Percentiles rank a stretch among this genome's conserved stretches.
phyloP scores from a whole-genome alignment of 352 stramenopile genomes.

The Globisporangium canariense region DNA sequence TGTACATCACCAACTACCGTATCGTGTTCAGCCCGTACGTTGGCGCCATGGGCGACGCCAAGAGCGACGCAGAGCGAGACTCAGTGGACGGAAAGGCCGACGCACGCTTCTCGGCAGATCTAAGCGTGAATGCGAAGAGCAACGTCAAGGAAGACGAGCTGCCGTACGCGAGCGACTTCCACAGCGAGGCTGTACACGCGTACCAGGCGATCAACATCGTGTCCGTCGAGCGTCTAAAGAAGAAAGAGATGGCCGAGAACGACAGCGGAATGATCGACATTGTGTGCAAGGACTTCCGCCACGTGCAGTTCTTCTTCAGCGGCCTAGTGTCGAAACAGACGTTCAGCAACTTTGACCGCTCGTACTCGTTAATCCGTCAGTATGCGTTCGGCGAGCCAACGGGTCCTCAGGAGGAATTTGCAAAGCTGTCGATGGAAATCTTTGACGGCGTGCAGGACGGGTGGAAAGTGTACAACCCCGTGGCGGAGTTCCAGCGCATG shows the following conservation, averaged over 20 bases:
- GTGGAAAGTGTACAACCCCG: slow-evolving; percentile 68
- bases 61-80: slow-evolving; percentile 6
- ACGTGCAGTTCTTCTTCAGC: slow-evolving; percentile 71
- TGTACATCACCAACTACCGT: slow-evolving; percentile 82
- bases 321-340: slow-evolving; percentile 75
- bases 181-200: slow-evolving; percentile 32
- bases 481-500: slow-evolving; percentile 69
- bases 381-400: slow-evolving; percentile 55
- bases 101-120: slow-evolving; percentile 18
- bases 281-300: slow-evolving; percentile 79
- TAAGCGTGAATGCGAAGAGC: slow-evolving; percentile 22
- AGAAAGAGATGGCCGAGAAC: slow-evolving; percentile 71
- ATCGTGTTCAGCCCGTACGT: slow-evolving; percentile 67
- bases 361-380: slow-evolving; percentile 54
- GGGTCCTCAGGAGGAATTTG: slow-evolving; percentile 54
- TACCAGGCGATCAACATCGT: slow-evolving; percentile 74
- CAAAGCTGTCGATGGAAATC: slow-evolving; percentile 51
- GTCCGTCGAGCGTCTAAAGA: slow-evolving; percentile 70
- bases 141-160: slow-evolving; percentile 41
- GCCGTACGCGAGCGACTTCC: slow-evolving; percentile 40
- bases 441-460: slow-evolving; percentile 51
- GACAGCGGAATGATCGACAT: slow-evolving; percentile 72
- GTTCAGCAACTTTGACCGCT: slow-evolving; percentile 74
- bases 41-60: neutral
- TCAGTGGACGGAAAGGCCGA: neutral